phyloP scores from a whole-genome alignment of 2,329 filamentous ascomycete species.

The Venturia carpophila region DNA sequence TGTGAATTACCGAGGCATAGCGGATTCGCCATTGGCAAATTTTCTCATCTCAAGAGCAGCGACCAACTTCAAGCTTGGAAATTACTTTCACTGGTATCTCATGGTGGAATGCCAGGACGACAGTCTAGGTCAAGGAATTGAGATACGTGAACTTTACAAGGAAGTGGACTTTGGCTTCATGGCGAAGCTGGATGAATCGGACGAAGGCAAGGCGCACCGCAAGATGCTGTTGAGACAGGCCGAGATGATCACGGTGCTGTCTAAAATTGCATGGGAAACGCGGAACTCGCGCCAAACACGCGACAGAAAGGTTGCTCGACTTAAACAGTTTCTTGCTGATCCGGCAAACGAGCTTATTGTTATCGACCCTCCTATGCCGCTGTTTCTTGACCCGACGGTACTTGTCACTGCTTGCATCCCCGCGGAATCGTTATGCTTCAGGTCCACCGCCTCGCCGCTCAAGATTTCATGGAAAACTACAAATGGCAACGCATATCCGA shows the following conservation, averaged over 20 bases:
- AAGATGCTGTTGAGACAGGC: constrained; percentile 77
- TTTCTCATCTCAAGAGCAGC: constrained; percentile 86
- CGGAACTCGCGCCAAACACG: constrained; percentile 72
- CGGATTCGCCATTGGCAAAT: constrained; percentile 76
- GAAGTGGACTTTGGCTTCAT: constrained; percentile 97
- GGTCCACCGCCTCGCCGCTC: constrained; percentile 86
- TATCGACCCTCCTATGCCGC: constrained; percentile 78
- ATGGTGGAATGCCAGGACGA: constrained; percentile 93
- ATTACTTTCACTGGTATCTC: constrained; percentile 96
- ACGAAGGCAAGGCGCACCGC: constrained; percentile 63
- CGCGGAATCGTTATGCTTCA: constrained; percentile 86
- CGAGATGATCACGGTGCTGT: constrained; percentile 78
- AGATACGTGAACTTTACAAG: constrained; percentile 78
- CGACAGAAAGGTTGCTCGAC: constrained; percentile 68
- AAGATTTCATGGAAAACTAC: constrained; percentile 83
- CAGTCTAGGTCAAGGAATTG: constrained; percentile 64
- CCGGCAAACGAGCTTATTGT: constrained; percentile 78
- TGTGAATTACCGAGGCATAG: constrained; percentile 43
- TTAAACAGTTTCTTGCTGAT: constrained; percentile 79
- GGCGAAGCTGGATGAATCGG: constrained; percentile 66
- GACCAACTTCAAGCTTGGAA: constrained; percentile 82
- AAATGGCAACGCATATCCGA: constrained; percentile 67
- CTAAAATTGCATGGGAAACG: constrained; percentile 82
- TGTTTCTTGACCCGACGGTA: constrained; percentile 81
- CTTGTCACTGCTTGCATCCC: constrained; percentile 71